Evolutionary conservation across 1,284 basidiomycete genomes (phyloP), one percentile per base, ranked within the genome.

Genomic region (Xerocomus cyaneibrunnescens): DNA sequence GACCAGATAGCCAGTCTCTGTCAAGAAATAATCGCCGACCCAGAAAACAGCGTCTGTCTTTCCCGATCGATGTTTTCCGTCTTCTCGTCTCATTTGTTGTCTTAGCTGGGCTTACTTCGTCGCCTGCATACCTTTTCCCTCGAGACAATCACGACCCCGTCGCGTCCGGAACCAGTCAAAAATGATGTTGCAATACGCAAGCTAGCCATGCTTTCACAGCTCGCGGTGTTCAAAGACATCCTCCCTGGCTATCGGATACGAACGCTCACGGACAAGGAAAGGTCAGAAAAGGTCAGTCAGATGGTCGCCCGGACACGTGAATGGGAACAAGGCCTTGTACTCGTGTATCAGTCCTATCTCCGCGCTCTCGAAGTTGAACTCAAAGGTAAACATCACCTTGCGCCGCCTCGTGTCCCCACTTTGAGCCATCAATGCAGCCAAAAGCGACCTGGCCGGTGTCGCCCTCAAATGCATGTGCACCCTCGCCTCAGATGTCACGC

Each of bases 171-270:
- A 38, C 83, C 85, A 16, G 72, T 96, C 5, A 66, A 74, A 8
- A 94, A 98, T 54, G 93, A 98, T 59, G 71, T 78, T 32, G 75
- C 89, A 23, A 89, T 99, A 58, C 85, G 96, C 50, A 92, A 90
- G 68, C 75, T 98, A 35, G 90, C 96, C 5, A 80, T 97, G 47
- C 75, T 98, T 31, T 97, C 94, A 14, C 87, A 98, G 65, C 78
- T 98, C 23, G 92, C 95, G 10, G 91, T 99, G 14, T 98, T 93
- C 79, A 93, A 93, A 65, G 97, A 99, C 68, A 83, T 99, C 56
- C 85, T 98, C 41, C 97, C 97, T 25, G 93, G 90, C 30, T 92
- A 91, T 68, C 77, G 83, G 46, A 98, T 99, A 66, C 89, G 97
- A 47, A 74, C 86, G 14, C 76, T 99, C 30, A 93, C 92, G 3